Base-by-base conservation (phyloP, 2,329 filamentous ascomycete species). In the Immersiporthe knoxdaviesiana region DNA sequence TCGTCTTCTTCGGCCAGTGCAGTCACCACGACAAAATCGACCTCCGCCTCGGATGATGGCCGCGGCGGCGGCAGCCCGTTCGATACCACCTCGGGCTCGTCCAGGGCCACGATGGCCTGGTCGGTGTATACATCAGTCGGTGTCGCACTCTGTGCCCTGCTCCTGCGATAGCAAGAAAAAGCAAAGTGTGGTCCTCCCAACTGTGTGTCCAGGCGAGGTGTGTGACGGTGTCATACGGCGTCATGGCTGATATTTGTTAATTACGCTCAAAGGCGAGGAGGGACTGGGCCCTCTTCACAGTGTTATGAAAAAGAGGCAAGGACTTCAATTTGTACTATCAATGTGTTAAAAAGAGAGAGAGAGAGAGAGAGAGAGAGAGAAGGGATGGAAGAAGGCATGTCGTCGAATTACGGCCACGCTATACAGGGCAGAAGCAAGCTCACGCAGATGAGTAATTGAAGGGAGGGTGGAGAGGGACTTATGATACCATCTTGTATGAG, bases 1-100 rank as follows among this genome's bases (percentile, higher is more conserved):
- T 27, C 41, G n/a, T 37, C 50, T 3, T n/a, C 59, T 3, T 47
- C 52, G 14, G 27, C 27, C 11, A 58, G 24, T 7, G 63, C 47
- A 24, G n/a, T 63, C 35, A 64, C 41, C 8, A 39, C 56, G 59
- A 37, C 47, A 16, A 37, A 59, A 11, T 35, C 66, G 32, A 16
- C 32, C 21, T 30, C 63, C 16, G 64, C 67, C 35, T 4, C 59
- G 16, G 50, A 65, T 35, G 54, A 50, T n/a, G 63, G 64, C 4
- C 59, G 63, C 32, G 71, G 71, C 6, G 70, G 71, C 24, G 71
- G 71, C 4, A 72, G 71, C 30, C 71, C 71, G 3, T 72, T 72
- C 50, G 71, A 72, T 24, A 37, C 54, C 37, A 69, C 41, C n/a
- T 65, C 70, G 18, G 47, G 44, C 3, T 65, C 71, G 30, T 35